These are phyloP conservation scores for Aspergillus chevalieri DNA, from an alignment of 2,329 filamentous ascomycete genomes.

Conservation along the genomic window DNA sequence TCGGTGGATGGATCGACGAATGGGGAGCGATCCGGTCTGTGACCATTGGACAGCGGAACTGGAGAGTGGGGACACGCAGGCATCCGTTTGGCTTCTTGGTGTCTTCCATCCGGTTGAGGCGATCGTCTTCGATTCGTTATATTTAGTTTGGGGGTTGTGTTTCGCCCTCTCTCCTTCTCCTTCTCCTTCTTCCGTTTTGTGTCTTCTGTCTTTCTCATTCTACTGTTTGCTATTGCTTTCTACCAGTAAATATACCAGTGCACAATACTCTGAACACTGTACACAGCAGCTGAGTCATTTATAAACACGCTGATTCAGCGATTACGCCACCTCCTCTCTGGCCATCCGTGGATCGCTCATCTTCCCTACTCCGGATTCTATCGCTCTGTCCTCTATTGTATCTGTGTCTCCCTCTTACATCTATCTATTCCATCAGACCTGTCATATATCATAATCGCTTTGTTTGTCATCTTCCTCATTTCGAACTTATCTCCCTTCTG, in stretches of 20 bases:
- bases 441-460: constrained; percentile 6
- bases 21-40: not conserved
- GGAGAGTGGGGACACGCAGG: not conserved
- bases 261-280: not conserved
- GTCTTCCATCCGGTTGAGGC: not conserved
- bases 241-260: not conserved
- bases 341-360: not conserved
- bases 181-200: not conserved
- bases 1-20: not conserved
- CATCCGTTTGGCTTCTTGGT: not conserved
- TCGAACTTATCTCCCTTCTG: constrained; percentile 2
- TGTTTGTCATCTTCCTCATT: constrained; percentile 9
- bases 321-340: not conserved
- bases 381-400: not conserved
- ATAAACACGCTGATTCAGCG: not conserved
- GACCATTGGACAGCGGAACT: not conserved
- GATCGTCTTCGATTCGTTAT: no score
- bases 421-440: constrained; percentile 10
- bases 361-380: not conserved
- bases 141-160: no score
- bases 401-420: constrained; percentile 1
- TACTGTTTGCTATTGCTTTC: not conserved
- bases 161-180: no score
- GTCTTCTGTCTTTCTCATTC: not conserved
- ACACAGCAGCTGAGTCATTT: not conserved